A percentile compares a stretch with the other conserved stretches of the same genome.
These are phyloP conservation scores for Hippophae tibetana DNA, from an alignment of 306 rosid species.

Conservation along the genomic window DNA sequence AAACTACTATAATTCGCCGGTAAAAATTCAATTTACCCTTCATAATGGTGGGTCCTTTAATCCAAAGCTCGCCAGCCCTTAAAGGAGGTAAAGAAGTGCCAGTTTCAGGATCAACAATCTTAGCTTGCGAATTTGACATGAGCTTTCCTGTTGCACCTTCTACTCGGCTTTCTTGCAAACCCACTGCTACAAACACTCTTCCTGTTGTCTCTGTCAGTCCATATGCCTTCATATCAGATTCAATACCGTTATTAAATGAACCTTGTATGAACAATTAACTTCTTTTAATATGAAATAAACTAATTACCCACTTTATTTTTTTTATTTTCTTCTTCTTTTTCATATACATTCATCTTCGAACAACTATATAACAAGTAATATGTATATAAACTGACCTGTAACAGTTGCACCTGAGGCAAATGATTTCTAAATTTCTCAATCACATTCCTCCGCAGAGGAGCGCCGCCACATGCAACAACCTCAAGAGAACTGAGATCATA, in stretches of 20 bases:
- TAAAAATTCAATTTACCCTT: constrained; percentile 8
- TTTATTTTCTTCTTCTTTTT: too few species aligned
- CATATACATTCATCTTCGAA: too few species aligned
- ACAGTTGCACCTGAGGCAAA: constrained; percentile 20
- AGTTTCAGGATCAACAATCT: constrained; percentile 18
- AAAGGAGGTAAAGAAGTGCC: constrained; percentile 17
- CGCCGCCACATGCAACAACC: constrained; percentile 19
- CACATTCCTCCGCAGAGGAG: constrained; percentile 20
- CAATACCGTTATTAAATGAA: not conserved
- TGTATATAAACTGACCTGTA: constrained; percentile 11
- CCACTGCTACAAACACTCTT: constrained; percentile 16
- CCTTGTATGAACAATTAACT: too few species aligned
- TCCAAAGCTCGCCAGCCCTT: constrained; percentile 20
- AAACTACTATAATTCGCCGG: too few species aligned
- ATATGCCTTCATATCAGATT: constrained; percentile 9
- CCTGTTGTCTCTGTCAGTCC: constrained; percentile 22
- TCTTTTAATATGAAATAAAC: not conserved
- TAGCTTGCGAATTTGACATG: constrained; percentile 12
- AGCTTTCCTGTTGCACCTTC: constrained; percentile 16
- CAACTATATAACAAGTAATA: not conserved
- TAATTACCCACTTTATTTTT: too few species aligned
- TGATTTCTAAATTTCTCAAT: constrained; percentile 9
- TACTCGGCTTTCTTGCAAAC: constrained; percentile 16
- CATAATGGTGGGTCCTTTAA: constrained; percentile 21
- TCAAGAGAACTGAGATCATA: constrained; percentile 22